These are phyloP conservation scores for Dothidotthia symphoricarpi DNA, from an alignment of 2,329 filamentous ascomycete species.

Conservation along the genomic window DNA sequence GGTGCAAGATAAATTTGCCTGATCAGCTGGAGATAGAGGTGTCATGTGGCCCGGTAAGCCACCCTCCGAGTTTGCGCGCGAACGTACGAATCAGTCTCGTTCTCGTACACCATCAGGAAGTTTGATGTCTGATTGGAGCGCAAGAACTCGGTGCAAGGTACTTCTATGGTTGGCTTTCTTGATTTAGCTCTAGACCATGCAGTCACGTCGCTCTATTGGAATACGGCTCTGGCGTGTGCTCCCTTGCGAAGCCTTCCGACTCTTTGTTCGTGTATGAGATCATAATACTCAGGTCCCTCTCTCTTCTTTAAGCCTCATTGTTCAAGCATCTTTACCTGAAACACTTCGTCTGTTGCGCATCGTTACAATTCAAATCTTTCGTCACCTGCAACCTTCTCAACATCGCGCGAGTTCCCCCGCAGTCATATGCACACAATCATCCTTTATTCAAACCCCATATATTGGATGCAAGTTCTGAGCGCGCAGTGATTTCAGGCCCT, in stretches of 20 bases:
- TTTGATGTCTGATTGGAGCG: conserved; percentile 32
- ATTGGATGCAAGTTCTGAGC: conserved; percentile 18
- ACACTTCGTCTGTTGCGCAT: conserved; percentile 4
- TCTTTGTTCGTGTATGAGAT: conserved; percentile 35
- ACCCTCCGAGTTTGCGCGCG: conserved; percentile 25
- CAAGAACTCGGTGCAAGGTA: conserved; percentile 34
- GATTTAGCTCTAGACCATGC: conserved; percentile 40
- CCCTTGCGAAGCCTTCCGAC: conserved; percentile 19
- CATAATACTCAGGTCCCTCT: conserved; percentile 24
- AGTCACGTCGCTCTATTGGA: conserved; percentile 34
- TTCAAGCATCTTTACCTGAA: conserved; percentile 26
- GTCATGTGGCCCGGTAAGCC: conserved; percentile 43
- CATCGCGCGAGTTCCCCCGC: conserved; percentile 23
- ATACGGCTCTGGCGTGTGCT: conserved; percentile 27
- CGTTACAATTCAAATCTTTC: too few relatives aligned
- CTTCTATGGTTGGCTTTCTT: conserved; percentile 36
- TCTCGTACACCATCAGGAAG: conserved; percentile 38
- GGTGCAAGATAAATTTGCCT: conserved; percentile 28
- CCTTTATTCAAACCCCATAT: conserved; percentile 11
- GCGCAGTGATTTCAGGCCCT: conserved; percentile 28
- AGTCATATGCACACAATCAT: conserved; percentile 23
- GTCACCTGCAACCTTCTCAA: conserved; percentile 14
- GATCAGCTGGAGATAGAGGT: conserved; percentile 37
- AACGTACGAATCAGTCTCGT: conserved; percentile 39
- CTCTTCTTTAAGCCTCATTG: conserved; percentile 16